These are phyloP conservation scores for Russula griseocarnosa DNA, from an alignment of 768 basidiomycete genomes.

Conservation along the genomic window DNA sequence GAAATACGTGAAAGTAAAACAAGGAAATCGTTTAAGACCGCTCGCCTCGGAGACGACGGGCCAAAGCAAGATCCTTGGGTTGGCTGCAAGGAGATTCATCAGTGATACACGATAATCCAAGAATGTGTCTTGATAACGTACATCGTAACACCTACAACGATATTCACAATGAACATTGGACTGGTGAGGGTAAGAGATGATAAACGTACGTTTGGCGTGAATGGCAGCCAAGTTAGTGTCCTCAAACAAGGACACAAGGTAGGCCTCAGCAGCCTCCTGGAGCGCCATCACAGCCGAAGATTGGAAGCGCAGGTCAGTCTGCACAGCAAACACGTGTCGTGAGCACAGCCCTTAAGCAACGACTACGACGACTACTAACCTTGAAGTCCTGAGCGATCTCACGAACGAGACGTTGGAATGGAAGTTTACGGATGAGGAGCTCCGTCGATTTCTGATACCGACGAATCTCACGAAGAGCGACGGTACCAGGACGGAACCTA, in stretches of 20 bases:
- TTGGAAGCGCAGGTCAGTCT: constrained; percentile 94
- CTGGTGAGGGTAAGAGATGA: not conserved
- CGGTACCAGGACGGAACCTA: constrained; percentile 94
- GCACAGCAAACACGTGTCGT: constrained; percentile 21
- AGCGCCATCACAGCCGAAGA: constrained; percentile 92
- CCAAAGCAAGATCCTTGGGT: constrained; percentile 81
- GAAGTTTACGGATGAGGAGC: constrained; percentile 98
- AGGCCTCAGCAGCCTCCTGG: constrained; percentile 89
- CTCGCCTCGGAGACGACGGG: constrained; percentile 76
- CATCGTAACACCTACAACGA: constrained; percentile 27
- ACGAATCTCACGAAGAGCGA: constrained; percentile 98
- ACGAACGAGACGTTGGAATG: constrained; percentile 97
- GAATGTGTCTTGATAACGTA: constrained; percentile 8
- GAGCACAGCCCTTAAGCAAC: constrained; percentile 4
- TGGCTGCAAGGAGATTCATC: constrained; percentile 42
- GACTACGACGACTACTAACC: constrained; percentile 40
- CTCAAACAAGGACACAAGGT: constrained; percentile 82
- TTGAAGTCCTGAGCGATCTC: constrained; percentile 98
- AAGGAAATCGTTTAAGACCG: constrained; percentile 45
- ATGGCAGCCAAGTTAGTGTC: constrained; percentile 91
- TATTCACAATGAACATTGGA: not conserved
- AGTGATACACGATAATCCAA: constrained; percentile 1
- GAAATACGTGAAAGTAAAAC: constrained; percentile 1
- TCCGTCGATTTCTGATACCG: constrained; percentile 99
- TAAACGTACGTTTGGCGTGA: constrained; percentile 64